Percentiles rank a stretch among this genome's conserved stretches.
These are phyloP conservation scores for Colletotrichum chlorophyti DNA, from an alignment of 2,329 filamentous ascomycete genomes.

Conservation along the genomic window DNA sequence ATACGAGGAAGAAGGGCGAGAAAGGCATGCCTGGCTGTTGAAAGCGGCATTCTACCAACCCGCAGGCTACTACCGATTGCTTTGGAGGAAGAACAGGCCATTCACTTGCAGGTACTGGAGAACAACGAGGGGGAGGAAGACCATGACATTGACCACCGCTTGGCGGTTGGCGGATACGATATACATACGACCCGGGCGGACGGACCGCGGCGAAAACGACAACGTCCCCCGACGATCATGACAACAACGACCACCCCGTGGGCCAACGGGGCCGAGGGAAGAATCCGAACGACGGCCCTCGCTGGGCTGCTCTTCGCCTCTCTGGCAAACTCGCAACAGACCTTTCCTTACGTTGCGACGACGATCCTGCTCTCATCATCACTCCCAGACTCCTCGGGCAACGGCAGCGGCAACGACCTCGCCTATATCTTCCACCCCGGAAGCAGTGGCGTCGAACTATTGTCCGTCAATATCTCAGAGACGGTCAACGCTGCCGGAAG, in stretches of 20 bases:
- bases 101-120: not conserved
- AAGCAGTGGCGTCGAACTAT: constrained; percentile 56
- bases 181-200: not conserved
- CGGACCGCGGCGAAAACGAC: constrained; percentile 11
- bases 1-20: not conserved
- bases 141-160: constrained; percentile 19
- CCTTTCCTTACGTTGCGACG: constrained; percentile 80
- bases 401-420: constrained; percentile 51
- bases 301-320: constrained; percentile 22
- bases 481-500: constrained; percentile 54
- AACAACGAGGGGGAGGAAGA: not conserved
- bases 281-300: constrained; percentile 1
- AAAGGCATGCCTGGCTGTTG: not conserved
- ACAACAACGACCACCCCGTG: not conserved
- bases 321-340: constrained; percentile 43
- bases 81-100: no score
- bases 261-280: not conserved
- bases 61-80: no score
- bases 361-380: constrained; percentile 66
- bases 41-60: not conserved
- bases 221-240: not conserved
- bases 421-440: constrained; percentile 75
- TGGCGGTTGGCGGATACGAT: constrained; percentile 23
- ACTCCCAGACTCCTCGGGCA: constrained; percentile 48
- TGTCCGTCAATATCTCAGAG: constrained; percentile 70